A percentile compares a stretch with the other conserved stretches of the same genome.
Conservation (phyloP, 345 rosid genomes). For the Hevea brasiliensis region DNA sequence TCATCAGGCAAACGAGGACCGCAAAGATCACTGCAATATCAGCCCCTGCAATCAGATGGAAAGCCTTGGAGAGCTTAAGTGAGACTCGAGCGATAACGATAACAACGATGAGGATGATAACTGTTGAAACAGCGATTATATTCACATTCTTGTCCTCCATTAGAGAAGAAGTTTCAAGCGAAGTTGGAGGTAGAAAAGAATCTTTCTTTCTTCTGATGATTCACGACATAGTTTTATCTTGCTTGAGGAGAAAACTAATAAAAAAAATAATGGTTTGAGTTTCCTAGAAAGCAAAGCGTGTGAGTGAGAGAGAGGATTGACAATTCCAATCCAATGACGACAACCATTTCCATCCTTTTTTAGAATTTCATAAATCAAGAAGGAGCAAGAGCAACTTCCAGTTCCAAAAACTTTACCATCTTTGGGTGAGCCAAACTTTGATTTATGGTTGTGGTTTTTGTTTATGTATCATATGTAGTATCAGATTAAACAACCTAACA, state of each 20-base stretch:
- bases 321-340: too few species aligned
- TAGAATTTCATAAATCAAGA: too few species aligned
- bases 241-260: not conserved
- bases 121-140: constrained; percentile 31
- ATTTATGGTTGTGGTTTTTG: too few species aligned
- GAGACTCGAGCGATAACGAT: constrained; percentile 45
- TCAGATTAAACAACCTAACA: too few species aligned
- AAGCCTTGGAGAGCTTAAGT: constrained; percentile 57
- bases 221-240: not conserved
- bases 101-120: constrained; percentile 37
- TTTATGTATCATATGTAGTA: too few species aligned
- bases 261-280: too few species aligned
- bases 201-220: not conserved
- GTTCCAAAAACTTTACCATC: too few species aligned
- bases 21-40: constrained; percentile 60
- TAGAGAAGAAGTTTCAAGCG: constrained; percentile 8
- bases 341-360: not conserved
- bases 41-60: constrained; percentile 64
- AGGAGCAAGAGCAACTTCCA: too few species aligned
- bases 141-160: constrained; percentile 80
- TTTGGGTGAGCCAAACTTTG: too few species aligned
- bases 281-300: not conserved
- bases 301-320: too few species aligned
- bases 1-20: constrained; percentile 39
- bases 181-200: too few species aligned